Percentiles rank a stretch among this genome's conserved stretches.
phyloP scores from a whole-genome alignment of 768 basidiomycete species.

The Auriscalpium orientale region DNA sequence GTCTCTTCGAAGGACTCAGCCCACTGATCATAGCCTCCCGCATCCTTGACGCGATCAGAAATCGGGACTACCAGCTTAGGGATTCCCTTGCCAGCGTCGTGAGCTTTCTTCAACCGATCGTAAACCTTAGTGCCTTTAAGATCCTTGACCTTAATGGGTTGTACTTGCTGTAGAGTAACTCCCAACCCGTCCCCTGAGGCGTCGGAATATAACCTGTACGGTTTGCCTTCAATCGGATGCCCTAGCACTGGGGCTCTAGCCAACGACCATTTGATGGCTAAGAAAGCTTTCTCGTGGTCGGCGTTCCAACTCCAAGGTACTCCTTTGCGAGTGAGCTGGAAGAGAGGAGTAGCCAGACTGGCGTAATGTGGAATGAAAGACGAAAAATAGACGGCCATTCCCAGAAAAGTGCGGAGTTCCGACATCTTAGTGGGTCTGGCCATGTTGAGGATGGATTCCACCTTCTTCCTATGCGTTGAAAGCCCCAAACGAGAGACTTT shows the following conservation, averaged over 20 bases:
- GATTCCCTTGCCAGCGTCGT: too few species aligned
- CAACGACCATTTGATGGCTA: constrained; percentile 23
- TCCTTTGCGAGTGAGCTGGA: constrained; percentile 25
- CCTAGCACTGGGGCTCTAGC: constrained; percentile 26
- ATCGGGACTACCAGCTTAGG: not conserved
- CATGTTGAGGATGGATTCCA: constrained; percentile 26
- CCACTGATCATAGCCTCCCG: not conserved
- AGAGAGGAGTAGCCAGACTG: constrained; percentile 26
- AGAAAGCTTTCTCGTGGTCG: constrained; percentile 22
- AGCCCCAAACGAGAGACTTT: constrained; percentile 32
- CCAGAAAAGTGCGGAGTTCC: constrained; percentile 20
- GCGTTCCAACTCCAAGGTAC: constrained; percentile 17
- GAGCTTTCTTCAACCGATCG: constrained; percentile 1
- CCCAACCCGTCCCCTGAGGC: constrained; percentile 19
- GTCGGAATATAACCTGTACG: constrained; percentile 31
- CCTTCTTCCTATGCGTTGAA: constrained; percentile 18
- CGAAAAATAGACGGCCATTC: constrained; percentile 30
- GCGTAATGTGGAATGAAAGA: constrained; percentile 30
- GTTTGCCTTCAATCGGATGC: constrained; percentile 21
- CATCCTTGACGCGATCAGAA: not conserved
- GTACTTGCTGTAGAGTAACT: constrained; percentile 18
- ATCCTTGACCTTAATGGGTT: constrained; percentile 14
- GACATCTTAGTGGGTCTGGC: constrained; percentile 9
- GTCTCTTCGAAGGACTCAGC: constrained; percentile 14
- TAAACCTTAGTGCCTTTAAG: constrained; percentile 16